Base-by-base conservation (phyloP, 371 early-diverging fungal genomes). In the Apophysomyces trapeziformis region DNA sequence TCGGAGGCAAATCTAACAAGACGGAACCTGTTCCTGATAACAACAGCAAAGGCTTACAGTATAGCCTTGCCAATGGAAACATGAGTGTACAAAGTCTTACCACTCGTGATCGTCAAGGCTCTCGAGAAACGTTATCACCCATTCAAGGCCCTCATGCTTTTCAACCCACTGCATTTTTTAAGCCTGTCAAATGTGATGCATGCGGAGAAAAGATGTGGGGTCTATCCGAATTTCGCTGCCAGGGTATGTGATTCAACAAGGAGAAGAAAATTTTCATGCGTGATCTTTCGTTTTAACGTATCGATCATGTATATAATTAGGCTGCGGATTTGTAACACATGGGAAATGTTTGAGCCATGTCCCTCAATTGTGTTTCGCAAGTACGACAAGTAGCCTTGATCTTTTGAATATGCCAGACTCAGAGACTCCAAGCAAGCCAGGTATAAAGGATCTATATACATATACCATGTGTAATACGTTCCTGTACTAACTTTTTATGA, bases 121-220 rank as follows among this genome's bases (percentile, higher is more conserved):
- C 69, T 1, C 61, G 54, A 21, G 68, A 72, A 26, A 68, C 57
- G 12, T n/a, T 65, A 68, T 9, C 41, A 36, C 14, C 64, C 67
- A 26, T 50, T 9, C 83, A 84, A 44, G 79, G 79, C 18, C 66
- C 83, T 26, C 94, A 94, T 67, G 67, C 74, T 1, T 90, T 94
- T 65, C 76, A 82, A 38, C 77, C 80, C 8, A 85, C 88, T 39
- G 72, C 87, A 8, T 92, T 87, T 62, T 44, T 90, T 38, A 79
- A 88, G 36, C 90, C 93, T 5, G 75, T 85, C 35, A 90, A 90
- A 26, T 95, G 97, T 67, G 94, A 93, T 60, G 80, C 79, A 39
- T 96, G 97, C 64, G 79, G 83, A 26, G 96, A 96, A 45, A 92
- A 93, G 62, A 84, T 96, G 57, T 93, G 95, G 92, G 92, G 94